Evolutionary conservation across 2,329 filamentous ascomycete species (phyloP).

Genomic region (Cladosporium sp.): DNA sequence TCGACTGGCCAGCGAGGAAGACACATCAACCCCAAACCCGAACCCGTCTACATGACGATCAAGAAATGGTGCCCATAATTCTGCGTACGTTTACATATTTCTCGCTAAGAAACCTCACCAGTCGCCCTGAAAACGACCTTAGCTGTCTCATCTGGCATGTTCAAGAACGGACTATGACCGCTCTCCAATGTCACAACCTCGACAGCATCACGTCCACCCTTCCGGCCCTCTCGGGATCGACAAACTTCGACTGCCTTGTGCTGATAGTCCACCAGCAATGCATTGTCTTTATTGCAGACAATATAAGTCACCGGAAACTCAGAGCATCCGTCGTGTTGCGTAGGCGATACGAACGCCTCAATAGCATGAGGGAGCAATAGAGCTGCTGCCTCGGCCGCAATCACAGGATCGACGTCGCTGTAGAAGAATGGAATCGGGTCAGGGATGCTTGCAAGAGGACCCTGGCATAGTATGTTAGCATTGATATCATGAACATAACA

Average conservation of each 20-base stretch:
- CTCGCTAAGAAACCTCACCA: too few species aligned
- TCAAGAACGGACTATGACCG: constrained; percentile 19
- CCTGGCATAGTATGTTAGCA: neutral
- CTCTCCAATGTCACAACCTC: constrained; percentile 14
- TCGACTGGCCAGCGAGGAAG: too few species aligned
- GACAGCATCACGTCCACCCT: neutral
- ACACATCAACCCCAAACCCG: too few species aligned
- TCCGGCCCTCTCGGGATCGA: neutral
- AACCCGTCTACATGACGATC: too few species aligned
- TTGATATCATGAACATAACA: neutral
- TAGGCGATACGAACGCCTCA: constrained; percentile 11
- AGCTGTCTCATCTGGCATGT: constrained; percentile 13
- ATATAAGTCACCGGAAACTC: constrained; percentile 18
- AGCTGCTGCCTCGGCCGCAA: constrained; percentile 16
- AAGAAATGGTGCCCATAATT: too few species aligned
- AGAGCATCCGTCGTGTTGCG: constrained; percentile 16
- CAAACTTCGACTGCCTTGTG: constrained; percentile 11
- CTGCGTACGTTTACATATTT: too few species aligned
- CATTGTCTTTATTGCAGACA: constrained; percentile 17
- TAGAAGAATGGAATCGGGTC: constrained; percentile 17
- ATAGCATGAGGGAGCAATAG: constrained; percentile 9
- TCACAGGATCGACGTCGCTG: constrained; percentile 16
- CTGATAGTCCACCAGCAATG: constrained; percentile 6
- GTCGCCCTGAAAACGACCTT: neutral
- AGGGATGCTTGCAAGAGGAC: constrained; percentile 10